Evolutionary conservation across 2,329 filamentous ascomycete genomes (phyloP).

Genomic region (Myriosclerotinia curreyana): DNA sequence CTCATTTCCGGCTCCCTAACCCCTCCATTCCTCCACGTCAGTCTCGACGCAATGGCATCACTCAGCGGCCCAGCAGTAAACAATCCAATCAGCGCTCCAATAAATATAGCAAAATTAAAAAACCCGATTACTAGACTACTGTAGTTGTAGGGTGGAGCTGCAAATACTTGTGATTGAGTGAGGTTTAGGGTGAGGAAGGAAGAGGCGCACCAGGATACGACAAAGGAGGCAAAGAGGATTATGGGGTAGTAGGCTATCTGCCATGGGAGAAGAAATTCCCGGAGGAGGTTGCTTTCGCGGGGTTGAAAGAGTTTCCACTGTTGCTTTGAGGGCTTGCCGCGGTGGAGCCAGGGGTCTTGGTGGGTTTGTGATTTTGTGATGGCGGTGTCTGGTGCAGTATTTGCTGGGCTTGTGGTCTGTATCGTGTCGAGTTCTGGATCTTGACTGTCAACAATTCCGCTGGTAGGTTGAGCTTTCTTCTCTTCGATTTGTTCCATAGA

Average conservation of each 20-base stretch:
- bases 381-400: neutral
- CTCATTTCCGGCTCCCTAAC: constrained; percentile 43
- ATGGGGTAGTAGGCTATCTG: constrained; percentile 60
- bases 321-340: constrained; percentile 51
- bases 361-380: constrained; percentile 41
- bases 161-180: constrained; percentile 47
- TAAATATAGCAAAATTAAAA: constrained; percentile 50
- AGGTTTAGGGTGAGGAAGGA: constrained; percentile 57
- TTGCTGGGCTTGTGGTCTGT: neutral
- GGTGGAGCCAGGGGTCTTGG: constrained; percentile 54
- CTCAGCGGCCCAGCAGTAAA: constrained; percentile 34
- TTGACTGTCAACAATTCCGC: neutral
- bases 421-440: neutral
- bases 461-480: neutral
- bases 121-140: constrained; percentile 47
- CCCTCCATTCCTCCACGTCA: neutral
- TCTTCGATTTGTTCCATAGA: constrained; percentile 29
- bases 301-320: constrained; percentile 53
- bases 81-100: constrained; percentile 47
- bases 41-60: constrained; percentile 20
- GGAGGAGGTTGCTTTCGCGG: constrained; percentile 47
- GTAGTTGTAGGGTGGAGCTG: constrained; percentile 34
- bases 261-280: constrained; percentile 59
- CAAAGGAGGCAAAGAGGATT: constrained; percentile 58
- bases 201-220: constrained; percentile 53